phyloP scores from a whole-genome alignment of 163 green algal species.

The Botryococcus braunii region DNA sequence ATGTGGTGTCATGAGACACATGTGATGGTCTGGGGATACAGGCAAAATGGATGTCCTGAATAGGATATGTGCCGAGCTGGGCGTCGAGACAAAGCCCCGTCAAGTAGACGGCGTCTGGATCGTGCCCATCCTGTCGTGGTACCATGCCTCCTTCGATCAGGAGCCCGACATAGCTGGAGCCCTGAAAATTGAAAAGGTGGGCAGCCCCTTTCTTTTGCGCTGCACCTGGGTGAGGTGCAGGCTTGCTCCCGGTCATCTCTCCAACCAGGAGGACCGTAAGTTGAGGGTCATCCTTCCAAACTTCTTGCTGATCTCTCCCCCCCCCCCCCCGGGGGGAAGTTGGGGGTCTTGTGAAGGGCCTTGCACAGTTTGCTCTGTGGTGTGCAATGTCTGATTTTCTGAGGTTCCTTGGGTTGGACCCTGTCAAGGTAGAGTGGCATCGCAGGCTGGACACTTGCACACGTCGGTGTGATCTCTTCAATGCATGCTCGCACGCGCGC shows the following conservation, averaged over 20 bases:
- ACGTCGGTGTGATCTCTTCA: too few relatives aligned
- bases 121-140: conserved; percentile 50
- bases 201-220: neutral
- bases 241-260: neutral
- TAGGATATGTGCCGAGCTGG: conserved; percentile 41
- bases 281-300: neutral
- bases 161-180: conserved; percentile 43
- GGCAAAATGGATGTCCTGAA: conserved; percentile 48
- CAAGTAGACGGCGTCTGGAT: conserved; percentile 47
- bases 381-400: too few relatives aligned
- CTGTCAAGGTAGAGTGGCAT: too few relatives aligned
- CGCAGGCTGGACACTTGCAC: too few relatives aligned
- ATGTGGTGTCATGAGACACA: too few relatives aligned
- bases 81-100: conserved; percentile 38
- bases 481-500: too few relatives aligned
- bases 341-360: too few relatives aligned
- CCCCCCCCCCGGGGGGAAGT: too few relatives aligned
- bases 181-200: conserved; percentile 30
- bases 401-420: too few relatives aligned
- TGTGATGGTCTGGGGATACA: neutral
- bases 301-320: too few relatives aligned
- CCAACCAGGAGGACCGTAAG: neutral
- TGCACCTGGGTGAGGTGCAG: neutral
- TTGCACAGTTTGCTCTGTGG: too few relatives aligned
- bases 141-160: conserved; percentile 34